Evolutionary conservation across 2,329 filamentous ascomycete species (phyloP).

Genomic region (Colletotrichum sublineola): DNA sequence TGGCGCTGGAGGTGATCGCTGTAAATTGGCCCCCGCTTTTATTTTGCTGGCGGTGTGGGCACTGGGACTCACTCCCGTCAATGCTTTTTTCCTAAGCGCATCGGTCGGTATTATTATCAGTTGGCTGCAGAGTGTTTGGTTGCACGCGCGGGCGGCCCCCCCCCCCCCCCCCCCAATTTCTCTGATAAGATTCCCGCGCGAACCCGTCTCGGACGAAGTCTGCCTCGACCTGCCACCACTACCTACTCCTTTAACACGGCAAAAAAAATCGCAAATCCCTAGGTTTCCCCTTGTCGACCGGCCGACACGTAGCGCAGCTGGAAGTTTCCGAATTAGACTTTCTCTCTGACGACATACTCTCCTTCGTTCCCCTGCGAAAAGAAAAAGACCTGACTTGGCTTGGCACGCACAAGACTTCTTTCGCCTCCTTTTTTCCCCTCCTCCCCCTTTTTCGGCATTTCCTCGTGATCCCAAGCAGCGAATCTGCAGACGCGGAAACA

Average conservation of each 20-base stretch:
- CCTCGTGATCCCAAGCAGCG: conserved; percentile 8
- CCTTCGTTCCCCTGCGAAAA: not conserved
- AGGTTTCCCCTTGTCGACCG: conserved; percentile 18
- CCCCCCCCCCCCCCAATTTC: conserved; percentile 33
- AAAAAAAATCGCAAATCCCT: not conserved
- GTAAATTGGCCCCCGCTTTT: conserved; percentile 21
- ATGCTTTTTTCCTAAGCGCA: conserved; percentile 17
- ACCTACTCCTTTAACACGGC: not conserved
- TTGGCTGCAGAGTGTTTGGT: conserved; percentile 18
- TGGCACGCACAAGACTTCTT: not conserved
- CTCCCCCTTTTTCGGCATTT: not conserved
- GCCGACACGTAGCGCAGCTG: conserved; percentile 1
- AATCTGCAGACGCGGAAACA: not conserved
- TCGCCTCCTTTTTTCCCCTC: not conserved
- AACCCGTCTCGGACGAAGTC: conserved; percentile 8
- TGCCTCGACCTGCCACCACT: not conserved
- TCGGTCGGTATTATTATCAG: conserved; percentile 20
- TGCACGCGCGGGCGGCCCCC: conserved; percentile 11
- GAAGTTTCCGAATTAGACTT: conserved; percentile 12
- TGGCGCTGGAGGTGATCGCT: conserved; percentile 1
- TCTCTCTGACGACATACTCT: not conserved
- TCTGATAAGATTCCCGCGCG: conserved; percentile 38
- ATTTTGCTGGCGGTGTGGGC: conserved; percentile 32
- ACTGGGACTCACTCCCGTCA: conserved; percentile 1
- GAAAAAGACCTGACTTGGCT: not conserved